These are phyloP conservation scores for Lecanosticta acicola DNA, from an alignment of 2,329 filamentous ascomycete species.

Conservation along the genomic window DNA sequence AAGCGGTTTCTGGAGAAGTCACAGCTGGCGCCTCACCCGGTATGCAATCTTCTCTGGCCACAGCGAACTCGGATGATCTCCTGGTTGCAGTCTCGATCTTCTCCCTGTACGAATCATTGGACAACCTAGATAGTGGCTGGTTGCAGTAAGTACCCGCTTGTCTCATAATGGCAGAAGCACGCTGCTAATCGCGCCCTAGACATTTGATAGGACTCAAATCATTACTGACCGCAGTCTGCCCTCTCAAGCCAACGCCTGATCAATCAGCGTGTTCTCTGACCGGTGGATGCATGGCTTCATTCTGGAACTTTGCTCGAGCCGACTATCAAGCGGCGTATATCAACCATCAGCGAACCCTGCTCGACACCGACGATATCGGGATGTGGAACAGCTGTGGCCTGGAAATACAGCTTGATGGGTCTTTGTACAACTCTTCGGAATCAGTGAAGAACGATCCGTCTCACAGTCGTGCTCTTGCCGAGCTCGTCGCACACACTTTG, in stretches of 20 bases:
- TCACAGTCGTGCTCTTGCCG: constrained; percentile 22
- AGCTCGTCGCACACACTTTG: constrained; percentile 55
- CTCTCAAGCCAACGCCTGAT: constrained; percentile 31
- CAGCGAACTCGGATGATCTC: constrained; percentile 52
- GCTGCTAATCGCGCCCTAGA: constrained; percentile 31
- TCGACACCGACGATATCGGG: constrained; percentile 55
- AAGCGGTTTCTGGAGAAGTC: constrained; percentile 28
- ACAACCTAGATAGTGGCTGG: constrained; percentile 58
- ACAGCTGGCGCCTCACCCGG: constrained; percentile 20
- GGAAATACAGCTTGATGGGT: constrained; percentile 49
- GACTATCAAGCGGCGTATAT: constrained; percentile 43
- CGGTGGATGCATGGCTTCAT: constrained; percentile 54
- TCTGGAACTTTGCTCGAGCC: constrained; percentile 61
- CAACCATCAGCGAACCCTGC: constrained; percentile 54
- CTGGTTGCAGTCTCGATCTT: constrained; percentile 61
- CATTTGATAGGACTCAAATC: constrained; percentile 61
- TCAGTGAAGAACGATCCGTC: constrained; percentile 52
- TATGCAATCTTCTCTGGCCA: constrained; percentile 20
- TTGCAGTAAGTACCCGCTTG: constrained; percentile 25
- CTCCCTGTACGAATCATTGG: constrained; percentile 61
- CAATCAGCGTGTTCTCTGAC: constrained; percentile 44
- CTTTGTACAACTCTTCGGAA: constrained; percentile 38
- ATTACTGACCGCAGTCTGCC: constrained; percentile 45
- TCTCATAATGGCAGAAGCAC: background rate
- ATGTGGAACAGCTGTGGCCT: constrained; percentile 61